These are phyloP conservation scores for Xylaria sp. DNA, from an alignment of 2,329 filamentous ascomycete species.

Conservation along the genomic window DNA sequence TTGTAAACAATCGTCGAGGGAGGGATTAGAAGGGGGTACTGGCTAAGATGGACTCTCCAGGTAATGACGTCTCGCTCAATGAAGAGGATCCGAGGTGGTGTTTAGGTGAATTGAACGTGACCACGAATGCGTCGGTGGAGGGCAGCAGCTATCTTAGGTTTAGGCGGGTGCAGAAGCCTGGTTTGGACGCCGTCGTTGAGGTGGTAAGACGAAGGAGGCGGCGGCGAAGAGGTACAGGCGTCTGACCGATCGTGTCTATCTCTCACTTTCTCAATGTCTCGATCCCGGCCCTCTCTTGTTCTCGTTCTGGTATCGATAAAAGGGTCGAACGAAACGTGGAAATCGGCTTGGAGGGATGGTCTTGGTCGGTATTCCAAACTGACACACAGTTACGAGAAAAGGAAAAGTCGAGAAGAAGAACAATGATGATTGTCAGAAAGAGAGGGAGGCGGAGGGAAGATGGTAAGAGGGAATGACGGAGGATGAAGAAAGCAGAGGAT, in stretches of 20 bases:
- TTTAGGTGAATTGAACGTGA: constrained; percentile 19
- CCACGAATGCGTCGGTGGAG: constrained; percentile 39
- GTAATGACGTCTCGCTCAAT: constrained; percentile 40
- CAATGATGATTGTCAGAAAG: constrained; percentile 33
- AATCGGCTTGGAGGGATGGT: constrained; percentile 9
- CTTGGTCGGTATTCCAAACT: constrained; percentile 16
- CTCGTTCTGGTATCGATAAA: constrained; percentile 21
- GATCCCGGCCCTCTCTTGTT: constrained; percentile 18
- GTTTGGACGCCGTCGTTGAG: constrained; percentile 1
- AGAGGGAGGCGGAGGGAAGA: constrained; percentile 36
- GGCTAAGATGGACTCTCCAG: constrained; percentile 33
- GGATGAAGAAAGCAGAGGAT: constrained; percentile 32
- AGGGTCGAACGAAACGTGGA: constrained; percentile 20
- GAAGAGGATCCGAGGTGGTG: constrained; percentile 39
- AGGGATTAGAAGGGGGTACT: neutral
- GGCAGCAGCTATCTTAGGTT: constrained; percentile 30
- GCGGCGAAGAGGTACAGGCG: constrained; percentile 1
- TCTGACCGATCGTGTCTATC: neutral
- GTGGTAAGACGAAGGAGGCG: constrained; percentile 1
- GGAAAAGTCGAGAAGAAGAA: constrained; percentile 35
- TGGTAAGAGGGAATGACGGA: constrained; percentile 37
- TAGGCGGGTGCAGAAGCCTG: constrained; percentile 7
- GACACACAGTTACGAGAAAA: constrained; percentile 26
- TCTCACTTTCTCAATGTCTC: constrained; percentile 14
- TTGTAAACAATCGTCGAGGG: neutral